Evolutionary conservation across 2,329 filamentous ascomycete species (phyloP), one percentile per base, ranked within the genome.

Genomic region (Saccharata proteae): DNA sequence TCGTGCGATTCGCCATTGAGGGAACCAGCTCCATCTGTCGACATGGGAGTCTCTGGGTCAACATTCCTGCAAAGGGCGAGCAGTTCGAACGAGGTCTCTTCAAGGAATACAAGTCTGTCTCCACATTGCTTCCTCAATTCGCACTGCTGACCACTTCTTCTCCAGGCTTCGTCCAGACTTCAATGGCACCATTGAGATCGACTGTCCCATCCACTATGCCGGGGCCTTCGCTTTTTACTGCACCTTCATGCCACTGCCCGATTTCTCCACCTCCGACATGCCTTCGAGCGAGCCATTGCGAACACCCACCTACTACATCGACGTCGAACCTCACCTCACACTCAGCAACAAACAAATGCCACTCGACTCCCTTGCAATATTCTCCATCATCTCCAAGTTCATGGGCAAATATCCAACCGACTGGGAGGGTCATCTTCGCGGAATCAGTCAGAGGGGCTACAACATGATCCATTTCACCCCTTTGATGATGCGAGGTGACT

Each of bases 401-500:
- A 92, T 98, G 83, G 90, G 90, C 40, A 77, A 78, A 49, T 93
- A 90, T 50, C 84, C 88, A 0, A 67, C 67, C 11, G 82, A 93
- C 47, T 98, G 88, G 86, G 75, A 94, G 51, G 79, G 74, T 30
- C 88, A 96, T 53, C 62, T 98, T 35, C 69, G 71, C 35, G 86
- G 90, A 16, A 93, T 98, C 52, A 81, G 82, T 52, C 74, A 81
- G 47, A 72, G 90, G 38, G 86, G 86, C 26, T 98, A 98, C 67
- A 98, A 98, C 61, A 94, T 96, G 85, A 76, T 98, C 38, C 90
- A 98, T 57, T 98, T 98, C 55, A 94, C 90, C 2, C 90, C 90
- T 7, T 65, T 98, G 42, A 90, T 93, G 67, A 69, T 80, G 36
- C 77, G 90, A 37, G 90, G 90, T 35, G 69, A 67, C 26, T 98